Evolutionary conservation across 805 yeast genomes (phyloP).

Genomic region (Metschnikowia shivogae): DNA sequence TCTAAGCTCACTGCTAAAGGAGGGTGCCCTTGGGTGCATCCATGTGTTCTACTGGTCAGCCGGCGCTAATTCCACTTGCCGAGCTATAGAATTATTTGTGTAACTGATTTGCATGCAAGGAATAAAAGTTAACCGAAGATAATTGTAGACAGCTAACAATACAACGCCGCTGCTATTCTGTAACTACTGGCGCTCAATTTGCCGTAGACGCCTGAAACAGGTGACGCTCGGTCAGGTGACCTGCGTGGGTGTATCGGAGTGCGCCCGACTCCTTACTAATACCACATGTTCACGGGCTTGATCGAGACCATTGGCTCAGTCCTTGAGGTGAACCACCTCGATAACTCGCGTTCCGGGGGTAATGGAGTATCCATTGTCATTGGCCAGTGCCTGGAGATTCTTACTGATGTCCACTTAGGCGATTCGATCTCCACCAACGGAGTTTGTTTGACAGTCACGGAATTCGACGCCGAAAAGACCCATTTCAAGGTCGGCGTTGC

Average conservation of each 20-base stretch:
- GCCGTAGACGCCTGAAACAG: too few relatives aligned
- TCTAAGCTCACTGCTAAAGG: slow-evolving; percentile 21
- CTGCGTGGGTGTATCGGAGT: not conserved
- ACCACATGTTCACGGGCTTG: slow-evolving; percentile 85
- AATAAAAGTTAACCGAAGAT: not conserved
- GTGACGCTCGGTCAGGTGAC: too few relatives aligned
- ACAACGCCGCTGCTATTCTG: too few relatives aligned
- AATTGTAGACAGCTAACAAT: too few relatives aligned
- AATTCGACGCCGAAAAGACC: slow-evolving; percentile 47
- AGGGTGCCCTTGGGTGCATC: slow-evolving; percentile 3
- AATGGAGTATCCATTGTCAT: slow-evolving; percentile 72
- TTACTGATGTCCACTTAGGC: slow-evolving; percentile 83
- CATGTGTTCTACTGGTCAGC: slow-evolving; percentile 3
- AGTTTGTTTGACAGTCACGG: slow-evolving; percentile 87
- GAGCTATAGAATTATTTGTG: slow-evolving; percentile 3
- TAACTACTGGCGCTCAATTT: too few relatives aligned
- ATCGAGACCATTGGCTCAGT: slow-evolving; percentile 81
- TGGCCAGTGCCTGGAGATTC: slow-evolving; percentile 54
- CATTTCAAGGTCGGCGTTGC: slow-evolving; percentile 86
- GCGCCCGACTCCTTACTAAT: not conserved
- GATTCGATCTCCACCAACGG: slow-evolving; percentile 93
- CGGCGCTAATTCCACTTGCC: slow-evolving; percentile 3
- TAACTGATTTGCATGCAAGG: not conserved
- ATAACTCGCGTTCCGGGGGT: slow-evolving; percentile 55
- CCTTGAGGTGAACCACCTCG: slow-evolving; percentile 42